phyloP scores from a whole-genome alignment of 1,284 basidiomycete species.

The Ustilago crameri region DNA sequence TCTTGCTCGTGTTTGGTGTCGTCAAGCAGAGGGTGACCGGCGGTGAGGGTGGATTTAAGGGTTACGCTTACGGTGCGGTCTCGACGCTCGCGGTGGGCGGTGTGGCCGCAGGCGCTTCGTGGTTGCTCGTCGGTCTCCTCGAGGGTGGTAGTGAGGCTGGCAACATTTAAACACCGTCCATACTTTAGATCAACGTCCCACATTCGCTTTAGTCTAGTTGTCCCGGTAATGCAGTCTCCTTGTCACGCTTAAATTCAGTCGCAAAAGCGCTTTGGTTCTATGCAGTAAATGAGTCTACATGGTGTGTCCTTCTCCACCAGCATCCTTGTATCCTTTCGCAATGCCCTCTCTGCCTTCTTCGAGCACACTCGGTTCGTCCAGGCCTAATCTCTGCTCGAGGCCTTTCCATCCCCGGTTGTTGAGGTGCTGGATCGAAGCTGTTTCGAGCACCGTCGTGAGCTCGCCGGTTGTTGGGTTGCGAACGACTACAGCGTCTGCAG shows the following conservation, averaged over 20 bases:
- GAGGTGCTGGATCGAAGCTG: conserved; percentile 73
- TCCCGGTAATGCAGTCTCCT: conserved; percentile 1
- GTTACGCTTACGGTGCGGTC: conserved; percentile 81
- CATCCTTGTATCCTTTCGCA: conserved; percentile 80
- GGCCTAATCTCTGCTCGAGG: conserved; percentile 81
- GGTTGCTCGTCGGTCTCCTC: conserved; percentile 81
- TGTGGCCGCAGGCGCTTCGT: conserved; percentile 86
- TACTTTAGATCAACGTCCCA: no score
- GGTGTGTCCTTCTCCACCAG: conserved; percentile 45
- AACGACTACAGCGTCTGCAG: conserved; percentile 70
- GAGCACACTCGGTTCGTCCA: conserved; percentile 82
- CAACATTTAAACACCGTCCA: conserved; percentile 7
- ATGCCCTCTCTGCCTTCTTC: conserved; percentile 91
- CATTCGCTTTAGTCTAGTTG: not conserved
- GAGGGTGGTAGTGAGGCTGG: conserved; percentile 70
- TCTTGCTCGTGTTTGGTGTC: conserved; percentile 60
- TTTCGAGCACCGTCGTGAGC: conserved; percentile 70
- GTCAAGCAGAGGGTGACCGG: conserved; percentile 60
- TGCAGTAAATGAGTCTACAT: conserved; percentile 16
- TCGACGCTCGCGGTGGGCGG: conserved; percentile 91
- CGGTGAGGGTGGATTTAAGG: conserved; percentile 48
- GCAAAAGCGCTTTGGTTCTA: no score
- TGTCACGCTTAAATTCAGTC: not conserved
- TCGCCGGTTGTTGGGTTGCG: conserved; percentile 75
- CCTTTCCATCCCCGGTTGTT: conserved; percentile 81